phyloP scores from a whole-genome alignment of 2,329 filamentous ascomycete genomes.

The Penicillium aurantiogriseum region DNA sequence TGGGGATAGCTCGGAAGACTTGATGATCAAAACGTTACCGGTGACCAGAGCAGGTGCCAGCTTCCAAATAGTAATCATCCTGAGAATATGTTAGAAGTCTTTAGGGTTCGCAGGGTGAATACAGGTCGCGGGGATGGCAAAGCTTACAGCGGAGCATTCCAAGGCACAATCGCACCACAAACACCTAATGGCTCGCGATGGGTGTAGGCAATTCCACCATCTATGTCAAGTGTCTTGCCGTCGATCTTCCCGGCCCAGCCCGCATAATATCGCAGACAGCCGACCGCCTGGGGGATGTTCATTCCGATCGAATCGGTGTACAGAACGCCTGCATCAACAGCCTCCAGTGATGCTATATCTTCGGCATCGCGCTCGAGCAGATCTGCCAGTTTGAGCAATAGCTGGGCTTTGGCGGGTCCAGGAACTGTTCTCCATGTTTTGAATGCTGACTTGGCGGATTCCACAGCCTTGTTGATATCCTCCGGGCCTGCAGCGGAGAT shows the following conservation, averaged over 20 bases:
- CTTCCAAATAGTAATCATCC: slow-evolving; percentile 47
- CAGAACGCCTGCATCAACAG: slow-evolving; percentile 27
- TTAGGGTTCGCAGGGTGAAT: background rate
- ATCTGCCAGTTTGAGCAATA: slow-evolving; percentile 29
- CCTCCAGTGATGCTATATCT: slow-evolving; percentile 27
- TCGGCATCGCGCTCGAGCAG: slow-evolving; percentile 29
- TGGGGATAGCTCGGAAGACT: slow-evolving; percentile 63
- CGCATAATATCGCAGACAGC: slow-evolving; percentile 29
- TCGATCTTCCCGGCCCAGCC: slow-evolving; percentile 34
- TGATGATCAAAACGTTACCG: slow-evolving; percentile 68
- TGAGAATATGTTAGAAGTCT: slow-evolving; percentile 1
- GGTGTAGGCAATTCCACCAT: slow-evolving; percentile 25
- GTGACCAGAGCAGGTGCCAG: slow-evolving; percentile 63
- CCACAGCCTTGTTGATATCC: slow-evolving; percentile 28
- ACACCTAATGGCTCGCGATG: slow-evolving; percentile 30
- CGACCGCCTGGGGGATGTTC: slow-evolving; percentile 25
- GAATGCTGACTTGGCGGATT: slow-evolving; percentile 21
- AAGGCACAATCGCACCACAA: slow-evolving; percentile 32
- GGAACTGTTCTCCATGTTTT: slow-evolving; percentile 25
- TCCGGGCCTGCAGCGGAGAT: slow-evolving; percentile 25
- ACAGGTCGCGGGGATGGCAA: background rate
- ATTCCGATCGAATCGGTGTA: slow-evolving; percentile 24
- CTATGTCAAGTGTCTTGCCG: slow-evolving; percentile 25
- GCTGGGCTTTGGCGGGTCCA: slow-evolving; percentile 16
- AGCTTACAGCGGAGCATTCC: slow-evolving; percentile 31